Base-by-base conservation (phyloP, 1,284 basidiomycete genomes). In the Hortiboletus rubellus region DNA sequence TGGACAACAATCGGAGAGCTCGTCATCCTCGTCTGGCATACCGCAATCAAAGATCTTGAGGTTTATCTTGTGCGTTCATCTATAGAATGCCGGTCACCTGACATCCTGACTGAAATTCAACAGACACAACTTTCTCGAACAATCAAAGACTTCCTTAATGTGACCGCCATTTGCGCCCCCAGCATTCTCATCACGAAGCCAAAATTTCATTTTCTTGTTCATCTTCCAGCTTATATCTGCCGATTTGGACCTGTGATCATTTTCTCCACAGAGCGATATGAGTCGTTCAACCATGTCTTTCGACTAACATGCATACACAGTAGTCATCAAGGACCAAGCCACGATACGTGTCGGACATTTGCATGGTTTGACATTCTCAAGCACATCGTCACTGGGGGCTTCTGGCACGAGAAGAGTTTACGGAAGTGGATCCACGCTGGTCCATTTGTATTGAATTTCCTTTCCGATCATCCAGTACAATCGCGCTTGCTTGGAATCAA, bases 21-120 rank as follows among this genome's bases (percentile, higher is more conserved):
- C 1, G 60, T 61, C 0, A 68, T 68, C 0, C 57, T 72, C 1
- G 22, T 71, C 2, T 74, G 72, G 72, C 60, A 69, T 24, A 66
- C 64, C 7, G 34, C 59, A 14, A 73, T 74, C 10, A 18, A 57
- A 0, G 59, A 72, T 31, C 46, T 53, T 0, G 58, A 64, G 8
- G 15, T 5, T 6, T 72, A 71, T 46, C 22, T 62, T 30, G 68
- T 71, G 10, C 10, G 33, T 34, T 34, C 11, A 3, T 34, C 33
- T 34, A 34, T 11, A 4, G 33, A n/a, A 18, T 18, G 40, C 18
- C 1, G 0, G 11, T 18, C 33, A 11, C 4, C 33, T 34, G 2
- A 34, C 33, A 3, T 11, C 33, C 33, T 34, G 33, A 34, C 33
- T 11, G 33, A 34, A 34, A 3, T 34, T 34, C 33, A 7, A 37